Percentiles rank a stretch among this genome's conserved stretches.
Evolutionary conservation across 2,329 filamentous ascomycete genomes (phyloP).

Genomic region (Neophaeococcomyces mojaviensis): DNA sequence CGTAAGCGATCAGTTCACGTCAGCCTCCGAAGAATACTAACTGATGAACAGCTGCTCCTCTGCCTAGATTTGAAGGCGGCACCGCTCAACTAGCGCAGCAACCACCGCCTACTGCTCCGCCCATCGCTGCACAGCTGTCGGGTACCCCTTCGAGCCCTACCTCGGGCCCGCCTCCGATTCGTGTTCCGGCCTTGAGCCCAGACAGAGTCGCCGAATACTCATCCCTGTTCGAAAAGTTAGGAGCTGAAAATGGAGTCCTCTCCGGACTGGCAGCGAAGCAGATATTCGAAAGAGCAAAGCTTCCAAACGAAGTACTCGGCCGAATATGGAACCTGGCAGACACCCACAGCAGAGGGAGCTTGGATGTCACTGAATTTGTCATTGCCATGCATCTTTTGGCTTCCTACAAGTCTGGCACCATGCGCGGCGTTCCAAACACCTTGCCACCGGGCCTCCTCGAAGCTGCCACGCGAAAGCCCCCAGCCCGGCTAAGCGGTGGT

Average conservation of each 20-base stretch:
- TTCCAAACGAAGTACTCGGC: constrained; percentile 86
- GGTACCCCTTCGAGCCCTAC: constrained; percentile 43
- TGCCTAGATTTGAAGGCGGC: constrained; percentile 73
- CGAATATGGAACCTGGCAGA: constrained; percentile 94
- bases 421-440: constrained; percentile 70
- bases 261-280: constrained; percentile 70
- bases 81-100: constrained; percentile 10
- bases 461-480: constrained; percentile 66
- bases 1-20: constrained; percentile 36
- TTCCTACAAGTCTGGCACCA: constrained; percentile 75
- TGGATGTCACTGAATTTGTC: constrained; percentile 86
- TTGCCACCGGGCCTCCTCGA: constrained; percentile 85
- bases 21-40: constrained; percentile 13
- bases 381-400: constrained; percentile 97
- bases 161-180: constrained; percentile 55
- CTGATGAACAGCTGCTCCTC: constrained; percentile 54
- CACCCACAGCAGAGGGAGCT: constrained; percentile 79
- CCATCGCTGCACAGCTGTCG: constrained; percentile 50
- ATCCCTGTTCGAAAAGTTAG: constrained; percentile 82
- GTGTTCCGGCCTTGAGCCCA: constrained; percentile 78
- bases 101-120: constrained; percentile 26
- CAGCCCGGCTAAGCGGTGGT: constrained; percentile 45
- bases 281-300: constrained; percentile 87
- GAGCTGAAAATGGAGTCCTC: constrained; percentile 66
- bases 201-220: constrained; percentile 88